Base-by-base conservation (phyloP, 169 alveolate species). In the Plasmodium gallinaceum region DNA sequence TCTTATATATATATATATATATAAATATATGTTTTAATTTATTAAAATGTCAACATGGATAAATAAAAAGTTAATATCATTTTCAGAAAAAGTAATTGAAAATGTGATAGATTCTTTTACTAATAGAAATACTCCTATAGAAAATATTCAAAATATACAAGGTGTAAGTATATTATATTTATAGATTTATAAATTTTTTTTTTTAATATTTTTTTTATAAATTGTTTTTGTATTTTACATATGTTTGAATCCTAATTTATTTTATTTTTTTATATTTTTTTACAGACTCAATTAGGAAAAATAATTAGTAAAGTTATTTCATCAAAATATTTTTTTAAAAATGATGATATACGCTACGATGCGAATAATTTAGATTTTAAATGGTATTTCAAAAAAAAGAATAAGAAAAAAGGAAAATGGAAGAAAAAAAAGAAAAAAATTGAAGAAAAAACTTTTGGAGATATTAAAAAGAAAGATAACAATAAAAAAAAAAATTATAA, bases 1-100 rank as follows among this genome's bases (percentile, higher is more conserved):
- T 32, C 39, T 32, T 32, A 54, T 54, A 20, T 51, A 65, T 46
- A 26, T 58, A 16, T 22, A 22, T 65, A 74, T 46, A 39, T 45
- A 61, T n/a, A 14, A 8, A 48, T 51, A 70, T 32, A 43, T 32
- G 45, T 39, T 46, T 22, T 20, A 24, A 20, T 54, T n/a, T 43
- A 24, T 18, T 24, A 65, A 86, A 86, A 86, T 86, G 92, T 86
- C 92, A 46, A 70, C 92, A 71, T 86, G 92, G 92, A 86, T 86
- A 37, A 86, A 86, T 45, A 86, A 86, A 86, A 86, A 86, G 75
- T 74, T 86, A 32, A 58, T 86, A 61, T 70, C 92, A 7, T 22
- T 86, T 70, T 86, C 92, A 2, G 92, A 86, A 64, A 86, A 71
- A 45, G 87, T 86, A 4, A 86, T 86, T 65, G 92, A 86, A 70